Evolutionary conservation across 768 basidiomycete species (phyloP).

Genomic region (Boletus pseudopeckii): DNA sequence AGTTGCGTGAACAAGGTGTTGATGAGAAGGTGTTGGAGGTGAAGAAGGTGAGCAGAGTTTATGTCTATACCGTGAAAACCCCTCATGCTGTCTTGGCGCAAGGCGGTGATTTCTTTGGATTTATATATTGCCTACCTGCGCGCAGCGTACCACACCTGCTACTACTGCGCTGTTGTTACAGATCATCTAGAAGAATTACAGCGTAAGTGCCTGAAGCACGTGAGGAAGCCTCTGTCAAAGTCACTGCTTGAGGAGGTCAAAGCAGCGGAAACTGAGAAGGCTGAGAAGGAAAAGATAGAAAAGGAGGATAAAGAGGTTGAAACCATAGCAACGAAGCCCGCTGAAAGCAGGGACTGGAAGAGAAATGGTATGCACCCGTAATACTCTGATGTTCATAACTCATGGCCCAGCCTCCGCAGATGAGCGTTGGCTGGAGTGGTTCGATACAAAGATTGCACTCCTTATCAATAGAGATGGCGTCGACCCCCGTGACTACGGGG

Average conservation of each 20-base stretch:
- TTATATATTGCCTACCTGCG: conserved; percentile 92
- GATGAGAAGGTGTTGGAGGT: conserved; percentile 65
- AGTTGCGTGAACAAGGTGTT: conserved; percentile 64
- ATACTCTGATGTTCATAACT: conserved; percentile 6
- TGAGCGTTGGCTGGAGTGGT: conserved; percentile 84
- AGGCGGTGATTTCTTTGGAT: conserved; percentile 85
- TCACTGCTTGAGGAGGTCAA: conserved; percentile 58
- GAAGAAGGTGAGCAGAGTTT: conserved; percentile 58
- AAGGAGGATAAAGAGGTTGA: conserved; percentile 43
- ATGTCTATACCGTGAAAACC: conserved; percentile 10
- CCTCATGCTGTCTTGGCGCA: conserved; percentile 23
- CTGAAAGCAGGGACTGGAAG: conserved; percentile 51
- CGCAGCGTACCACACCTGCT: conserved; percentile 90
- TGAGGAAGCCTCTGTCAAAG: conserved; percentile 72
- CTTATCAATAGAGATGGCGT: conserved; percentile 75
- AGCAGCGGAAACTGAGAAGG: conserved; percentile 47
- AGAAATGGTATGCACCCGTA: conserved; percentile 54
- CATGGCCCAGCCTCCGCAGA: conserved; percentile 44
- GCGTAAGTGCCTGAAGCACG: conserved; percentile 91
- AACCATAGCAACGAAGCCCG: conserved; percentile 28
- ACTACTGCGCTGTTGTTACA: conserved; percentile 92
- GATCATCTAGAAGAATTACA: conserved; percentile 95
- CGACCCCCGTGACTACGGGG: conserved; percentile 86
- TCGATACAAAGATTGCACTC: conserved; percentile 82
- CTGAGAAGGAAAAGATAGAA: conserved; percentile 46